Conservation (phyloP, 495 filamentous ascomycete genomes). For the Aspergillus campestris region DNA sequence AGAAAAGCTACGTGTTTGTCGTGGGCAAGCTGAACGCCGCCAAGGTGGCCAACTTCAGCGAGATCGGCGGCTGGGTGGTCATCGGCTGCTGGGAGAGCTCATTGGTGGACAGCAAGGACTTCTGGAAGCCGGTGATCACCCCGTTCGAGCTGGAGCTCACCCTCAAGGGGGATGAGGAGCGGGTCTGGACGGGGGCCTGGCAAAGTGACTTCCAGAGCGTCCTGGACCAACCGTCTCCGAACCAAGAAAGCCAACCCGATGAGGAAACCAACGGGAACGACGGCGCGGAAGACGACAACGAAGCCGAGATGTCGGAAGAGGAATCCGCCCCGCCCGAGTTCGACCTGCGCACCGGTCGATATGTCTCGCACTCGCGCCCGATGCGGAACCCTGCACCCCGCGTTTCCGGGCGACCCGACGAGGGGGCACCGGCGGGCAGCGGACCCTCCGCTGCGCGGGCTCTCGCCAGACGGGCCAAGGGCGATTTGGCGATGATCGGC, state of each 20-base stretch:
- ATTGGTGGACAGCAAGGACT: slow-evolving; percentile 74
- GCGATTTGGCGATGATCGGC: slow-evolving; percentile 67
- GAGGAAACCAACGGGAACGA: slow-evolving; percentile 12
- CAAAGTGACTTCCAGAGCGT: slow-evolving; percentile 62
- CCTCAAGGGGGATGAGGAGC: slow-evolving; percentile 56
- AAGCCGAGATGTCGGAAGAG: slow-evolving; percentile 47
- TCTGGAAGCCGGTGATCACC: slow-evolving; percentile 81
- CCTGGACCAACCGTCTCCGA: slow-evolving; percentile 24
- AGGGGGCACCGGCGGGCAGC: slow-evolving; percentile 21
- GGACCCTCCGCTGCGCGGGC: slow-evolving; percentile 30
- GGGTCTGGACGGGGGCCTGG: slow-evolving; percentile 73
- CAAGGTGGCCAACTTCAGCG: slow-evolving; percentile 92
- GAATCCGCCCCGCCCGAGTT: slow-evolving; percentile 80
- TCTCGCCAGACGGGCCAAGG: slow-evolving; percentile 53
- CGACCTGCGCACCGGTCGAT: slow-evolving; percentile 79
- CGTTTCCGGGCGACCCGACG: slow-evolving; percentile 24
- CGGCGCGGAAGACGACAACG: slow-evolving; percentile 20
- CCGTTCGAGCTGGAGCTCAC: slow-evolving; percentile 82
- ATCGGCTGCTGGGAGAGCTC: slow-evolving; percentile 98
- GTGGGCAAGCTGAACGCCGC: slow-evolving; percentile 94
- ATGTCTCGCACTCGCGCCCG: slow-evolving; percentile 75
- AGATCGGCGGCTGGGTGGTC: slow-evolving; percentile 93
- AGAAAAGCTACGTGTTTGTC: slow-evolving; percentile 93
- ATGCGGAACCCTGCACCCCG: slow-evolving; percentile 47
- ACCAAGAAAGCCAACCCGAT: slow-evolving; percentile 14